phyloP scores from a whole-genome alignment of 2,329 filamentous ascomycete species.

The Ophiostoma sp. region DNA sequence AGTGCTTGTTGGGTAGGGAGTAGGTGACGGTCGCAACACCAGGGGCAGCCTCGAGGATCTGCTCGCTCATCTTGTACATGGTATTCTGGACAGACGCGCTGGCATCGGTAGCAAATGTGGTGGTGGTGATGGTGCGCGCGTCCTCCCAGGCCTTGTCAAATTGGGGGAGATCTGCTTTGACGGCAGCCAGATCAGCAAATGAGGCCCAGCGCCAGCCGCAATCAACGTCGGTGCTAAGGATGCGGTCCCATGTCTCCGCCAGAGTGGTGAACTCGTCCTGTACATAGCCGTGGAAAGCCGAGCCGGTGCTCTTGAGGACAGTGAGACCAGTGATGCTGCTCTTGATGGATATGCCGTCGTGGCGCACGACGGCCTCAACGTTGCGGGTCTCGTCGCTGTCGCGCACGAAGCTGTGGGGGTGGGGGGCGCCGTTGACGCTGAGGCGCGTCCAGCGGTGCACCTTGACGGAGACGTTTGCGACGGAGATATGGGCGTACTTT shows the following conservation, averaged over 20 bases:
- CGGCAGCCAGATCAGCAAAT: conserved; percentile 61
- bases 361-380: conserved; percentile 65
- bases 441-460: conserved; percentile 92
- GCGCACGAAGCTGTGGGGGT: conserved; percentile 91
- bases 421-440: conserved; percentile 76
- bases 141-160: conserved; percentile 76
- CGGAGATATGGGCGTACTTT: conserved; percentile 81
- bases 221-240: conserved; percentile 89
- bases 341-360: conserved; percentile 67
- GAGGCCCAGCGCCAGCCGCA: conserved; percentile 78
- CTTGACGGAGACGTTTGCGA: conserved; percentile 72
- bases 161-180: conserved; percentile 55
- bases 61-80: conserved; percentile 97
- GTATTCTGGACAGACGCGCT: conserved; percentile 93
- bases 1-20: conserved; percentile 93
- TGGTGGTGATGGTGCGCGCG: conserved; percentile 80
- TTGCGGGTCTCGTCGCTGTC: conserved; percentile 84
- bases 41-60: conserved; percentile 72
- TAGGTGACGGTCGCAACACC: conserved; percentile 71
- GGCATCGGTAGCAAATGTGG: conserved; percentile 82
- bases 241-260: conserved; percentile 86
- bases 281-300: conserved; percentile 90
- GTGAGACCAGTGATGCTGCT: conserved; percentile 76
- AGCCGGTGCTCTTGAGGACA: conserved; percentile 94
- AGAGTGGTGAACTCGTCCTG: conserved; percentile 91